Evolutionary conservation across 495 filamentous ascomycete genomes (phyloP), one percentile per base, ranked within the genome.

Genomic region (Hypoxylon rickii): DNA sequence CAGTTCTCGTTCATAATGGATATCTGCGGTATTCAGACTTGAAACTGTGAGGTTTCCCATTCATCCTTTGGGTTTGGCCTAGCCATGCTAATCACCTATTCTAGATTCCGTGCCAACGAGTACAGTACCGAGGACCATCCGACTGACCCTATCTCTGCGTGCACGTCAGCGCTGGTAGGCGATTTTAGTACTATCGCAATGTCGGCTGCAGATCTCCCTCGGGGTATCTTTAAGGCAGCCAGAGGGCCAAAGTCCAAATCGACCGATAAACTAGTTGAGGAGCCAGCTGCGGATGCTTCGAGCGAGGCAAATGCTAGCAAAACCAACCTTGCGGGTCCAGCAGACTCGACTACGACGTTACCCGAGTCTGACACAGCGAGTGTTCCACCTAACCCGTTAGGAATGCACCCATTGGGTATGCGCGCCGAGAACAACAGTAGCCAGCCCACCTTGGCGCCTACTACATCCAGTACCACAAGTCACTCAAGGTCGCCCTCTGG

Each of bases 151-250:
- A 79, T 92, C 13, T 83, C 86, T 6, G 89, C 88, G 11, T 82
- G 81, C 22, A 83, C 89, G 1, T 83, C 85, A 13, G 88, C 90
- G 0, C 68, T 96, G 2, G 73, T 93, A 11, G 90, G 90, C 3
- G 89, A 90, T 6, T 75, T 90, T 29, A 78, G 84, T 12, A 86
- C 78, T 51, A 81, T 97, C 41, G 79, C 87, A 63, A 89, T 93
- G 79, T 91, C 90, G 0, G 74, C 92, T 22, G 89, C 88, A 3
- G 90, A 95, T 58, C 82, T 97, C 17, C 92, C 93, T 0, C 75
- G 80, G 11, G 88, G 88, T 12, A 80, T 96, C 13, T 85, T 89
- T 54, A 81, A 81, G 52, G 72, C 70, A 3, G 69, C 73, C 48
- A 65, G 64, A 26, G 44, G 40, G n/a, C 44, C 39, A 42, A 66